A percentile compares a stretch with the other conserved stretches of the same genome.
phyloP scores from a whole-genome alignment of 1,139 yeast genomes.

The Kazachstania sp. region DNA sequence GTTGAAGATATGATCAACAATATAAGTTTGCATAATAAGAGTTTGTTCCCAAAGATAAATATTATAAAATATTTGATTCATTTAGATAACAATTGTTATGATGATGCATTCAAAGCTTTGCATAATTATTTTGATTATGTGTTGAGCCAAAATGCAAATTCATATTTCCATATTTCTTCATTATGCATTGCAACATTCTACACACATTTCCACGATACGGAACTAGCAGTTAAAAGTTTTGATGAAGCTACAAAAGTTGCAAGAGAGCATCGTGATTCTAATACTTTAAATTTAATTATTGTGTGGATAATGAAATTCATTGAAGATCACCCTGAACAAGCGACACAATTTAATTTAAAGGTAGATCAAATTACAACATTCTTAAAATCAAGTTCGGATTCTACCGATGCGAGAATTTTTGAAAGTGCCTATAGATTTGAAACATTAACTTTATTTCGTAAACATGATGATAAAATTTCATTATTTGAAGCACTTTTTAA shows the following conservation, averaged over 20 bases:
- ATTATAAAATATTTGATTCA: conserved; percentile 59
- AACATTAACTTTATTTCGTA: conserved; percentile 16
- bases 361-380: conserved; percentile 57
- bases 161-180: conserved; percentile 58
- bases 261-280: conserved; percentile 70
- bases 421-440: conserved; percentile 27
- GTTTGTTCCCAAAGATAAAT: conserved; percentile 54
- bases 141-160: conserved; percentile 41
- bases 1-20: conserved; percentile 32
- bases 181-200: conserved; percentile 71
- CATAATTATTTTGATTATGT: conserved; percentile 84
- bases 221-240: conserved; percentile 69
- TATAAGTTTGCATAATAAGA: conserved; percentile 46
- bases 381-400: conserved; percentile 34
- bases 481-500: conserved; percentile 20
- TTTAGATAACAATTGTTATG: conserved; percentile 56
- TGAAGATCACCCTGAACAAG: conserved; percentile 54
- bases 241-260: conserved; percentile 87
- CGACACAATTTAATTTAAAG: conserved; percentile 36
- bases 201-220: conserved; percentile 64
- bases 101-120: conserved; percentile 60
- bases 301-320: conserved; percentile 73
- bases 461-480: conserved; percentile 12
- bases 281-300: conserved; percentile 65
- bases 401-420: conserved; percentile 17